Evolutionary conservation across 768 basidiomycete genomes (phyloP), one percentile per base, ranked within the genome.

Genomic region (Pleurotus pulmonarius): DNA sequence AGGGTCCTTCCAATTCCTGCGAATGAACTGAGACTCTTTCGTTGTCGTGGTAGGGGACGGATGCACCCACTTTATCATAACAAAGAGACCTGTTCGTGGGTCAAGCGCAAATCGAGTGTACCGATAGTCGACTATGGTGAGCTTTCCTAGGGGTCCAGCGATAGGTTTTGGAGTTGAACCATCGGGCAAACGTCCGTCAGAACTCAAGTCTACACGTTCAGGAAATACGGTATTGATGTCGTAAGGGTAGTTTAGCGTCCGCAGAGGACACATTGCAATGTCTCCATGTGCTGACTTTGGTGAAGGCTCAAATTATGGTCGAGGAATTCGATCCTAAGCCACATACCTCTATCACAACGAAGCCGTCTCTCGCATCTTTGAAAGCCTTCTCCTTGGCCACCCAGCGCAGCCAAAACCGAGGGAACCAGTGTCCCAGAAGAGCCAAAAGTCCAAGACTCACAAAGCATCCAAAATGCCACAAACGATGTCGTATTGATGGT

Each of bases 381-480:
- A 98, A 99, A 18, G 89, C 88, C 53, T 83, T 91, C 69, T 95
- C 92, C 45, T 74, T 78, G 1, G 92, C 84, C 18, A 91, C 89
- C 82, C 88, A 95, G 25, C 83, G 83, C 49, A 98, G 81, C 97
- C 97, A 98, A 24, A 94, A 61, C 4, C 80, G 82, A 56, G 97
- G 97, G 61, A 97, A 86, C 97, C 97, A 99, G 64, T 94, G 86
- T 3, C 94, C 95, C 7, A 95, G 70, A 15, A 99, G 77, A 9
- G 81, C 87, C 18, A 98, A 73, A 4, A 83, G 68, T 4, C 97
- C 96, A 9, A 87, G 71, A 1, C 85, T 83, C 6, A 88, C 49
- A 5, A 90, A 60, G 63, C 90, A 92, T 4, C 82, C 81, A 9
- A 77, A 29, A 60, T 81, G 77, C 96, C 97, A 99, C 3, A 86